Base-by-base conservation (phyloP, 1,284 basidiomycete species). In the Cryptococcus wingfieldii region DNA sequence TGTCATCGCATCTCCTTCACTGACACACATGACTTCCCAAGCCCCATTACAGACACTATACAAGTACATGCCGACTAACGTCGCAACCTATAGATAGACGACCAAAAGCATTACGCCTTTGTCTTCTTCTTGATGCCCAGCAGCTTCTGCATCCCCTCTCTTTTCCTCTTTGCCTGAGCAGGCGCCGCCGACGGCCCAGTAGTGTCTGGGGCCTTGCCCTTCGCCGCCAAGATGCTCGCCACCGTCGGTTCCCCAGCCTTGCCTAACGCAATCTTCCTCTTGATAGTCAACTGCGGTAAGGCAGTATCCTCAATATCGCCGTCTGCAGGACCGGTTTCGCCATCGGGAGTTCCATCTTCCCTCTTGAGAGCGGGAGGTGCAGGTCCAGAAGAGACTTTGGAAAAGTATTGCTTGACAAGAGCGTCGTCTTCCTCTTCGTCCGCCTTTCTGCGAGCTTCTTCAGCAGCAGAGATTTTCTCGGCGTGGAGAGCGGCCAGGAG, bases 391-490 rank as follows among this genome's bases (percentile, higher is more conserved):
- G 83, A 70, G 8, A 90, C 80, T 75, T 87, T 89, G 44, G 87
- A 82, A 72, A 98, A 98, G 48, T 91, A 88, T 69, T 89, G 84
- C 57, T 86, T 81, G 19, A 98, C 89, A 23, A 93, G 78, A 67
- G 82, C 84, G 77, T 98, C 94, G 70, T 98, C 95, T 75, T 97
- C 94, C 60, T 93, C 90, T 60, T 93, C 87, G 53, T 89, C 82
- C 44, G 80, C 76, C 68, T 80, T 82, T 38, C 71, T 59, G 49
- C 66, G 58, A 39, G 62, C 62, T 42, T 78, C 76, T 50, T 85
- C 84, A 54, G 81, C 80, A 39, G 86, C 85, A 70, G 66, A 58
- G 53, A 71, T 67, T 27, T 66, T 52, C 47, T 69, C 70, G 0
- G 67, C 70, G 54, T 76, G 74, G 47, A 71, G 58, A 0, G 68